Evolutionary conservation across 1,284 basidiomycete genomes (phyloP), one percentile per base, ranked within the genome.

Genomic region (Austropuccinia psidii): DNA sequence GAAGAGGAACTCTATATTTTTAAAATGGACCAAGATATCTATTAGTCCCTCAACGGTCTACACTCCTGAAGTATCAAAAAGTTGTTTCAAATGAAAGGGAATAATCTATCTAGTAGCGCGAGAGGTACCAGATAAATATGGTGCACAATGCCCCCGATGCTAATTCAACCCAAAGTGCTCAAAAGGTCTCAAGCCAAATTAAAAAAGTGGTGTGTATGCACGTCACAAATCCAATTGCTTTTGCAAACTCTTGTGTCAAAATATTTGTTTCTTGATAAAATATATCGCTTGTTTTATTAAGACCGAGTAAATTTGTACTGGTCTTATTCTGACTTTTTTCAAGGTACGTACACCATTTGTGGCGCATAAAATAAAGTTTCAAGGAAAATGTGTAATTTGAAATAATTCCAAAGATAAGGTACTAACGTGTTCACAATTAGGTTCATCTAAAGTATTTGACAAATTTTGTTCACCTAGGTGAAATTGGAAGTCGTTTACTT

Each of bases 1-100:
- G 67, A 69, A 13, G 67, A 69, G 37, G 67, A 58, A 47, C 67
- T 69, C 67, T 69, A 43, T 41, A 15, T 50, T 66, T 15, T 11
- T 31, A 47, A 21, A 17, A 29, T 15, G 52, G 29, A 21, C 39
- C 9, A 61, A 39, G 1, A 9, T 61, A 37, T 43, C 41, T 27
- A 61, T 24, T 24, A 61, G 15, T 61, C 29, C 37, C 9, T 15
- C 19, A 37, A 27, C 19, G 39, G 31, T 4, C 1, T 27, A 45
- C 24, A 8, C 39, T 61, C 31, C 27, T 58, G 15, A 43, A 41
- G 5, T 15, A 43, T 31, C n/a, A 45, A n/a, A 45, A 45, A 45
- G 43, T 11, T 11, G 21, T n/a, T n/a, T n/a, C n/a, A 29, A 61
- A 39, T 4, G 27, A 1, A 61, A 24, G 58, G 58, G 35, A 58